These are phyloP conservation scores for Lepidium campestre DNA, from an alignment of 441 rosid genomes.

Conservation along the genomic window DNA sequence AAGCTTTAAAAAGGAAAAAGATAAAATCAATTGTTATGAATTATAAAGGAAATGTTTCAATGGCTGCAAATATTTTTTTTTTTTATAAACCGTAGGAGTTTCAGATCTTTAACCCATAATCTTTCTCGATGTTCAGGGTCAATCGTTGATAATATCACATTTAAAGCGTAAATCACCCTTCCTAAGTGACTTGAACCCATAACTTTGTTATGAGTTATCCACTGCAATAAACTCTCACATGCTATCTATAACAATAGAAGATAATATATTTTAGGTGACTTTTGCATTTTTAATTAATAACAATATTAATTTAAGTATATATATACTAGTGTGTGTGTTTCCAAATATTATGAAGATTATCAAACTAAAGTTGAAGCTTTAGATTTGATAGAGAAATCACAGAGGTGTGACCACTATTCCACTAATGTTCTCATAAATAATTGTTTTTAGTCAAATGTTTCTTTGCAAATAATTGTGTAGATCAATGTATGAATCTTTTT, in stretches of 20 bases:
- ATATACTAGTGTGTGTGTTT: background rate
- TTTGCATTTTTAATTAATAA: background rate
- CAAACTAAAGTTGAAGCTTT: background rate
- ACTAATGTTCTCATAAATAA: background rate
- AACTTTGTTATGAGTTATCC: conserved; percentile 6
- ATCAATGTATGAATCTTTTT: background rate
- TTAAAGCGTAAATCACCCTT: no score
- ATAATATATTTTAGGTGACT: background rate
- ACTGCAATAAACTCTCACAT: background rate
- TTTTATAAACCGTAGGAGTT: no score
- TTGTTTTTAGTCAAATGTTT: no score
- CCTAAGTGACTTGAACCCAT: no score
- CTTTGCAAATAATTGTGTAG: background rate
- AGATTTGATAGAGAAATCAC: conserved; percentile 10
- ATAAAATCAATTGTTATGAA: conserved; percentile 8
- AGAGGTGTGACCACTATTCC: conserved; percentile 10
- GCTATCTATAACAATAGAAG: background rate
- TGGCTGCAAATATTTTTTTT: background rate
- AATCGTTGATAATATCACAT: no score
- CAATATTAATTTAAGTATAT: background rate
- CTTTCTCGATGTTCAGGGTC: no score
- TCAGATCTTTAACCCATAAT: no score
- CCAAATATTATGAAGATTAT: background rate
- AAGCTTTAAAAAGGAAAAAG: background rate
- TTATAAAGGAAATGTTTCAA: conserved; percentile 8